These are phyloP conservation scores for Macrolepiota albuminosa DNA, from an alignment of 768 basidiomycete genomes.

Conservation along the genomic window DNA sequence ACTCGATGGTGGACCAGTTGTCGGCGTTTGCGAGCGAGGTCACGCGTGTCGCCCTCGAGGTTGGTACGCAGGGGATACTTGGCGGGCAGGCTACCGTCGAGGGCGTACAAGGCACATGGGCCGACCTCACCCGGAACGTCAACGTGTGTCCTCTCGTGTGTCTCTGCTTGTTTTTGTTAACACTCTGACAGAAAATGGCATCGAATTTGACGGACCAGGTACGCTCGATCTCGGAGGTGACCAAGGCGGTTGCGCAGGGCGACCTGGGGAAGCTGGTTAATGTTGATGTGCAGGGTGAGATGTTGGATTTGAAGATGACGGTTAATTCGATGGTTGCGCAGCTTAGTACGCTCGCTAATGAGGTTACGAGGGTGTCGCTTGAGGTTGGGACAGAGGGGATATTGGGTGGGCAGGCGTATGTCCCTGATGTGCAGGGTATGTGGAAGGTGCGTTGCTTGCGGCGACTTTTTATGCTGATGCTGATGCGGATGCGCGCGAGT, in stretches of 20 bases:
- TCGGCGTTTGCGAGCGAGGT: constrained; percentile 84
- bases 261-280: constrained; percentile 82
- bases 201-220: constrained; percentile 83
- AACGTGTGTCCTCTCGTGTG: constrained; percentile 44
- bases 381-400: constrained; percentile 94
- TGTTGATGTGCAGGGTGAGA: constrained; percentile 93
- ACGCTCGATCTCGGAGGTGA: constrained; percentile 88
- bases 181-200: constrained; percentile 72
- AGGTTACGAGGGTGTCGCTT: constrained; percentile 87
- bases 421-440: constrained; percentile 91
- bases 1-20: constrained; percentile 92
- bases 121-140: constrained; percentile 83
- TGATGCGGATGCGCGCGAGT: no score
- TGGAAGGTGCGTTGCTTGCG: constrained; percentile 57
- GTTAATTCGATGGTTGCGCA: constrained; percentile 86
- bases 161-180: no score
- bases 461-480: no score
- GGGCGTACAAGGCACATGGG: constrained; percentile 93
- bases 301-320: constrained; percentile 85
- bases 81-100: constrained; percentile 90
- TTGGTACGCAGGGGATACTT: constrained; percentile 86
- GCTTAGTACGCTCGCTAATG: constrained; percentile 67
- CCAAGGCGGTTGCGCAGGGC: constrained; percentile 82
- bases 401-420: constrained; percentile 87
- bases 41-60: constrained; percentile 80